A percentile compares a stretch with the other conserved stretches of the same genome.
phyloP scores from a whole-genome alignment of 345 rosid species.

The Laguncularia racemosa region DNA sequence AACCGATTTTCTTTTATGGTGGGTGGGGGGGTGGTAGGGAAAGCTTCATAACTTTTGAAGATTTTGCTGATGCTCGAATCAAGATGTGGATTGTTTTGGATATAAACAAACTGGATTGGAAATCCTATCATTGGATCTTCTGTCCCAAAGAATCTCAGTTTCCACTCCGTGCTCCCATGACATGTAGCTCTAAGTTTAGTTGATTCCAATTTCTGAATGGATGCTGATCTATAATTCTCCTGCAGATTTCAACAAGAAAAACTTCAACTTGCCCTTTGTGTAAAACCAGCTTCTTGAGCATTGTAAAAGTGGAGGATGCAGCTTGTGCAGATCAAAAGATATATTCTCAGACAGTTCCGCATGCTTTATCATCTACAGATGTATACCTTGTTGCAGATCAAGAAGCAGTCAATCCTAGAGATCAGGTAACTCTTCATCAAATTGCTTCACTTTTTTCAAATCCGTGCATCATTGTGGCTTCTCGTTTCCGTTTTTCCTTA shows the following conservation, averaged over 20 bases:
- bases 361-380: slow-evolving; percentile 31
- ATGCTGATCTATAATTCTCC: not conserved
- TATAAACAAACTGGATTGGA: no score
- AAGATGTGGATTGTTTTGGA: no score
- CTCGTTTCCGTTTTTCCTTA: no score
- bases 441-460: not conserved
- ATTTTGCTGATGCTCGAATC: no score
- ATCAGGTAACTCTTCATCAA: slow-evolving; percentile 31
- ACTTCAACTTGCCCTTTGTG: slow-evolving; percentile 78
- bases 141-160: no score
- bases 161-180: no score
- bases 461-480: not conserved
- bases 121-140: no score
- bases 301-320: slow-evolving; percentile 70
- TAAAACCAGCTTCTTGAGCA: slow-evolving; percentile 60
- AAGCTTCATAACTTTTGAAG: no score
- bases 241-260: slow-evolving; percentile 55
- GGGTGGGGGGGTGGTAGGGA: no score
- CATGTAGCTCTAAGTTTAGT: no score
- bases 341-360: slow-evolving; percentile 82
- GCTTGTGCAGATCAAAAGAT: slow-evolving; percentile 79
- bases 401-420: slow-evolving; percentile 27
- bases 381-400: slow-evolving; percentile 31
- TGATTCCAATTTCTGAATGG: no score
- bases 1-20: no score